Base-by-base conservation (phyloP, 306 rosid genomes). In the Begonia peltatifolia region DNA sequence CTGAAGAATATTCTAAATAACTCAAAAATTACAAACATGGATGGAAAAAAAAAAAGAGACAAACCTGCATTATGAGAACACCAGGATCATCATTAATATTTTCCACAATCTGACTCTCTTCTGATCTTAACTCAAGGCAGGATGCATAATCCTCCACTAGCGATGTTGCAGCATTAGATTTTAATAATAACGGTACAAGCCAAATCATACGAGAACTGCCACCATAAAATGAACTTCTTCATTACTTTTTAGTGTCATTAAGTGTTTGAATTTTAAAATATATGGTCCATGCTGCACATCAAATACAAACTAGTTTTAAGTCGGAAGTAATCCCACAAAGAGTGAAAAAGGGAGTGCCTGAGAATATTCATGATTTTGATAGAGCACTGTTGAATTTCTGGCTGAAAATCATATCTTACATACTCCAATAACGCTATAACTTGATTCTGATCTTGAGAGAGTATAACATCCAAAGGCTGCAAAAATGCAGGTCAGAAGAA, bases 141-240 rank as follows among this genome's bases (percentile, higher is more conserved):
- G 94, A 93, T 57, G 97, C 97, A 79, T 90, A 90, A 79, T 90
- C 97, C 76, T 90, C 97, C 50, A 90, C 63, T 68, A 90, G 75
- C 65, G 72, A 80, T 74, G 67, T 85, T 30, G 84, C 77, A 47
- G 95, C 75, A 65, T 76, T 83, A 52, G 82, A 80, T 72, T 90
- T 80, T 23, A 90, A 76, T 77, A 90, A 71, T 54, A 85, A 61
- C 48, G 64, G 94, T 66, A 90, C 94, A 59, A 90, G 92, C 76
- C 95, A 94, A 66, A 68, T 82, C 92, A 85, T 85, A 58, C 97
- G 97, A 67, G 97, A 83, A 73, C 97, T 90, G 80, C 57, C 58
- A 71, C 61, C 55, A 38, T 47, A 15, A 49, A 59, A 35, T 22
- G 36, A 59, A 38, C 11, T 3, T 46, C 14, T 46, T 59, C 13